These are phyloP conservation scores for Kodamaea derodonti DNA, from an alignment of 1,139 yeast genomes.

Conservation along the genomic window DNA sequence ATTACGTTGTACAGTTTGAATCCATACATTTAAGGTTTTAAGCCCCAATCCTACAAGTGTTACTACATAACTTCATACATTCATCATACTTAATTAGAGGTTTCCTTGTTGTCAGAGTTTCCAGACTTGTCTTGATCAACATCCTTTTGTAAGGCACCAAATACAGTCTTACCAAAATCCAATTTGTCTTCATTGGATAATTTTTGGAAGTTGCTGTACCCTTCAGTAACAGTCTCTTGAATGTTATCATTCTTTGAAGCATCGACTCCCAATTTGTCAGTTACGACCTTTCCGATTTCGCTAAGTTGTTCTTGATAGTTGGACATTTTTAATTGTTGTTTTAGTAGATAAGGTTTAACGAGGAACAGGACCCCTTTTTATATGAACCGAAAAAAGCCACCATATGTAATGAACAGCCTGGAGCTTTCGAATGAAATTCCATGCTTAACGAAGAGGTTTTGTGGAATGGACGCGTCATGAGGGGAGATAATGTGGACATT, in stretches of 20 bases:
- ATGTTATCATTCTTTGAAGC: constrained; percentile 7
- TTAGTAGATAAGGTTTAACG: background rate
- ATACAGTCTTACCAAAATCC: constrained; percentile 8
- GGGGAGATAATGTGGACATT: too few relatives aligned
- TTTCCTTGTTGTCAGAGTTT: too few relatives aligned
- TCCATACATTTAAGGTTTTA: too few relatives aligned
- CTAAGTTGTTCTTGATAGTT: constrained; percentile 1
- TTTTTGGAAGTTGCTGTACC: constrained; percentile 11
- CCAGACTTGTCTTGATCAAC: constrained; percentile 9
- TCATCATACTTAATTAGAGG: too few relatives aligned
- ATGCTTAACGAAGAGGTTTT: too few relatives aligned
- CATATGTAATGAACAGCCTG: too few relatives aligned
- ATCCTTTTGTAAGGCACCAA: constrained; percentile 9
- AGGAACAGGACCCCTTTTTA: background rate
- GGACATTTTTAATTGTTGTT: background rate
- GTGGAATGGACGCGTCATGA: too few relatives aligned
- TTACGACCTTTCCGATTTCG: constrained; percentile 2
- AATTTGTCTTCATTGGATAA: constrained; percentile 9
- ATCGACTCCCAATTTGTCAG: constrained; percentile 11
- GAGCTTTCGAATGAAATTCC: too few relatives aligned
- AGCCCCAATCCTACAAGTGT: too few relatives aligned
- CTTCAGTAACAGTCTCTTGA: constrained; percentile 9
- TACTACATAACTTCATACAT: too few relatives aligned
- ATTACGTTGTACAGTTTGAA: too few relatives aligned
- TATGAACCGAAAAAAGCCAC: too few relatives aligned